phyloP scores from a whole-genome alignment of 2,329 filamentous ascomycete genomes.

The Calonectria montana region DNA sequence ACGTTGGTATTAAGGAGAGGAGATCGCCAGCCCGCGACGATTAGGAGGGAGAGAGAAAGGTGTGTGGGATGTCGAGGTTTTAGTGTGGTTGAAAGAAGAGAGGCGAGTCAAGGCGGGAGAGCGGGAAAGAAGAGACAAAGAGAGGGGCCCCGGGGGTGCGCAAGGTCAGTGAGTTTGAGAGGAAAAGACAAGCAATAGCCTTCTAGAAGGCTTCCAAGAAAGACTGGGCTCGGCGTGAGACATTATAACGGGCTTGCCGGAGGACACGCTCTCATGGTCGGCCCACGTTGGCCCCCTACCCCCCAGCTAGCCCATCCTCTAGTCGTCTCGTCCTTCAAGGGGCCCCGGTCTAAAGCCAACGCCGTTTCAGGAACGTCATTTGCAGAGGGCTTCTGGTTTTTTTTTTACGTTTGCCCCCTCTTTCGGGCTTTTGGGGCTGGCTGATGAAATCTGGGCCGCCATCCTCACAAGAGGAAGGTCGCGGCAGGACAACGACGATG shows the following conservation, averaged over 20 bases:
- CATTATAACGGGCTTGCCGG: slow-evolving; percentile 46
- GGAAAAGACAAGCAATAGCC: slow-evolving; percentile 30
- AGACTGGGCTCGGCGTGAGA: slow-evolving; percentile 40
- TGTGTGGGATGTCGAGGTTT: background rate
- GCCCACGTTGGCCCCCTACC: slow-evolving; percentile 36
- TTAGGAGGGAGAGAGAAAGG: slow-evolving; percentile 34
- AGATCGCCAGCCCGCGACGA: slow-evolving; percentile 45
- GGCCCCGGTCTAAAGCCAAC: slow-evolving; percentile 34
- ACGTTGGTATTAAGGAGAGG: slow-evolving; percentile 34
- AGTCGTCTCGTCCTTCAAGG: slow-evolving; percentile 32
- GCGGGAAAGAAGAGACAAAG: slow-evolving; percentile 18
- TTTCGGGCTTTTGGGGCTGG: slow-evolving; percentile 12
- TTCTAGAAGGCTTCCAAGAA: slow-evolving; percentile 48
- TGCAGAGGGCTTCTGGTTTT: slow-evolving; percentile 21
- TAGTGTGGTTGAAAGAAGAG: slow-evolving; percentile 16
- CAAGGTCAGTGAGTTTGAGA: slow-evolving; percentile 5
- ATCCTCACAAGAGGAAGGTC: slow-evolving; percentile 14
- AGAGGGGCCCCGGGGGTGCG: slow-evolving; percentile 15
- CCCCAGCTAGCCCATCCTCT: slow-evolving; percentile 39
- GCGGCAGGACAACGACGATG: background rate
- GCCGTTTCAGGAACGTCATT: slow-evolving; percentile 46
- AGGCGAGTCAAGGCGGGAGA: slow-evolving; percentile 19
- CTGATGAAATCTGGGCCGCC: slow-evolving; percentile 5
- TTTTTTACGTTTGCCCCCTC: slow-evolving; percentile 17
- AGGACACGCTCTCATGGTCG: slow-evolving; percentile 38